Evolutionary conservation across 495 filamentous ascomycete species (phyloP), one percentile per base, ranked within the genome.

Genomic region (Jackrogersella minutella): DNA sequence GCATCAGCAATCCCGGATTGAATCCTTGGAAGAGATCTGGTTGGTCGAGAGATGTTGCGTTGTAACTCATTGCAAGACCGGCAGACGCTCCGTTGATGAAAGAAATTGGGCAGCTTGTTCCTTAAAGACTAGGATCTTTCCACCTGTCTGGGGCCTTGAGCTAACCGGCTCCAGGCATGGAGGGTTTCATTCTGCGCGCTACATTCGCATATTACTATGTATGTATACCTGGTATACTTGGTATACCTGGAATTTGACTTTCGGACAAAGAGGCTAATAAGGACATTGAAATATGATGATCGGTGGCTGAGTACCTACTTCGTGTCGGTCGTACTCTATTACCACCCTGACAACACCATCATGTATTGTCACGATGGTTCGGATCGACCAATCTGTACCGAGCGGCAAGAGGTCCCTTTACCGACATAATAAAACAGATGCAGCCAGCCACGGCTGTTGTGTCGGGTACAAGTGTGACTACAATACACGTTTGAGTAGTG

Each of bases 111-210:
- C 50, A 60, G 11, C 51, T 50, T 65, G 60, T 69, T 64, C 54
- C 14, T 47, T 59, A 2, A 17, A 58, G 57, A 61, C 66, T 46
- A 47, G 66, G 66, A 65, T 69, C 61, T 61, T 62, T 53, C 61
- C 56, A 65, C 39, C 55, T 65, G 55, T 31, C 49, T 68, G 59
- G 54, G 47, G 54, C 40, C 61, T 58, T 62, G 51, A 39, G 43
- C 61, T 69, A 69, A 65, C 66, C n/a, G 66, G 66, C 55, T 57
- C 66, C 61, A 59, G 33, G 61, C 66, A 69, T 64, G 66, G 66
- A 65, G 61, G 66, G 66, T 69, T 69, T 69, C 66, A 69, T 69
- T 69, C 61, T 65, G 61, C 61, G 61, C 61, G 19, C 66, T 52
- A 57, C 61, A n/a, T n/a, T 51, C 31, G 41, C 64, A 49, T 49